Evolutionary conservation across 2,329 filamentous ascomycete genomes (phyloP).

Genomic region (Alternaria arborescens): DNA sequence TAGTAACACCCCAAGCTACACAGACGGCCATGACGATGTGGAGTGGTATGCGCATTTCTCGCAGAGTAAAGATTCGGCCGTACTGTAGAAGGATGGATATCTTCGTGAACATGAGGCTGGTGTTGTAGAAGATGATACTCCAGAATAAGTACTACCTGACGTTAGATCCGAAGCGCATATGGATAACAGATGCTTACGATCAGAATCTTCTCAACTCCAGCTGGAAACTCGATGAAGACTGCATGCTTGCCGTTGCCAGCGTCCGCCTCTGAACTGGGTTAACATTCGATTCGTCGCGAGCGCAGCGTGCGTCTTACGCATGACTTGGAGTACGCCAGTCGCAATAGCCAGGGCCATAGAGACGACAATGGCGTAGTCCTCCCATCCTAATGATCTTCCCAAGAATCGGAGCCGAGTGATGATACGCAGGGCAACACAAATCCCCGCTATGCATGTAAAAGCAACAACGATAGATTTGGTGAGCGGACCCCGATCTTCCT

Average conservation of each 20-base stretch:
- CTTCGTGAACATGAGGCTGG: slow-evolving; percentile 35
- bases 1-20: slow-evolving; percentile 23
- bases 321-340: slow-evolving; percentile 22
- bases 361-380: slow-evolving; percentile 33
- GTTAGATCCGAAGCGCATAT: slow-evolving; percentile 8
- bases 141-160: slow-evolving; percentile 33
- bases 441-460: slow-evolving; percentile 31
- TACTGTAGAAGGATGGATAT: slow-evolving; percentile 43
- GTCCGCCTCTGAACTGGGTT: slow-evolving; percentile 24
- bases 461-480: slow-evolving; percentile 24
- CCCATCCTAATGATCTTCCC: slow-evolving; percentile 26
- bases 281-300: background rate
- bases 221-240: slow-evolving; percentile 29
- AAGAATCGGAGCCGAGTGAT: slow-evolving; percentile 29
- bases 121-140: slow-evolving; percentile 38
- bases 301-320: slow-evolving; percentile 20
- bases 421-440: slow-evolving; percentile 32
- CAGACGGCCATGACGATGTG: slow-evolving; percentile 33
- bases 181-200: slow-evolving; percentile 20
- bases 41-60: slow-evolving; percentile 34
- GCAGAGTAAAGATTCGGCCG: slow-evolving; percentile 35
- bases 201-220: slow-evolving; percentile 15
- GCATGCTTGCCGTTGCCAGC: slow-evolving; percentile 37
- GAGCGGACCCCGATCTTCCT: slow-evolving; percentile 28
- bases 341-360: slow-evolving; percentile 28